Evolutionary conservation across 2,329 filamentous ascomycete species (phyloP), one percentile per base, ranked within the genome.

Genomic region (Hypoxylon sp.): DNA sequence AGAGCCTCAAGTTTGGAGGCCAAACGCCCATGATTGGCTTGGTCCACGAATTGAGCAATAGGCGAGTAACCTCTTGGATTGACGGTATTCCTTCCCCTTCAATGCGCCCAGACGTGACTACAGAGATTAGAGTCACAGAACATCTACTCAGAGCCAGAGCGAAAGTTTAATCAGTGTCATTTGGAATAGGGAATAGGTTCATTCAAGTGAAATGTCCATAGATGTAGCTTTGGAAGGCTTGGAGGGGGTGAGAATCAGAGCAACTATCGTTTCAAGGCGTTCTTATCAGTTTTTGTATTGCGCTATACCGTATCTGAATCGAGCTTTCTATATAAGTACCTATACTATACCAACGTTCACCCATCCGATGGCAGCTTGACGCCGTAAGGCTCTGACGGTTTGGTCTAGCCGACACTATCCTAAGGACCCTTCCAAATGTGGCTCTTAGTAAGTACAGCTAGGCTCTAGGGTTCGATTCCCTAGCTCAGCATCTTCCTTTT

Each of bases 1-100:
- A 41, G 37, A 41, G 37, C 37, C 37, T 41, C 15, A 41, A 17
- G 15, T 41, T 41, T 15, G 37, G 37, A 41, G 37, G 37, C 37
- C 6, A 15, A 41, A 41, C 37, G 37, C 37, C 37, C 4, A 41
- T 41, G 37, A 41, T 41, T 41, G 37, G 37, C 15, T 41, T 41
- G 37, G 15, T 41, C 17, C 15, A 41, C 37, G 37, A 4, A 17
- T 41, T 41, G 37, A 41, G 37, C 37, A 41, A 41, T 8, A 41
- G 17, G 37, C 37, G 17, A 13, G 37, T 41, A 15, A 41, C 37
- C 3, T 41, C 11, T 8, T 41, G 37, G 37, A 41, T 41, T 7
- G 37, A 41, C 37, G 37, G 37, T 4, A 41, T 41, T 41, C 2
- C 17, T 17, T 17, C 2, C 17, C 37, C 37, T 8, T 41, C 37